These are phyloP conservation scores for Lenzites betulinus DNA, from an alignment of 768 basidiomycete species.

Conservation along the genomic window DNA sequence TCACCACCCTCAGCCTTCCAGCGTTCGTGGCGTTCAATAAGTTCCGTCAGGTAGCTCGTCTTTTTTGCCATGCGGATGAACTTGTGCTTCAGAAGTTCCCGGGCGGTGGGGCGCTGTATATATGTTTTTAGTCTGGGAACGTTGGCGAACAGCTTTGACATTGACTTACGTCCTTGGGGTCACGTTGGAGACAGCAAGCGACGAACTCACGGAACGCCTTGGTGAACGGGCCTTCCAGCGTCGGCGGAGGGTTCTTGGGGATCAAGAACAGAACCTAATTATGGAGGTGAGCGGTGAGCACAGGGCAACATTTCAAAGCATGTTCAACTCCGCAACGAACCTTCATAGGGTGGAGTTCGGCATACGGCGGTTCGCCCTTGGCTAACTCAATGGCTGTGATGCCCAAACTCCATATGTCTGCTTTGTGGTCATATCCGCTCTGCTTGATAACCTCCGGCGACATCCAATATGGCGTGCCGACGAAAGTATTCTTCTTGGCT, in stretches of 20 bases:
- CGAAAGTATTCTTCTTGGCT: conserved; percentile 97
- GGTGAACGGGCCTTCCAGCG: conserved; percentile 87
- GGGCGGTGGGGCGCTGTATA: conserved; percentile 86
- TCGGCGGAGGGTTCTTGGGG: conserved; percentile 95
- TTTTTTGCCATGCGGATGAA: conserved; percentile 96
- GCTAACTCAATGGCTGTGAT: conserved; percentile 98
- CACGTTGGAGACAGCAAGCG: conserved; percentile 87
- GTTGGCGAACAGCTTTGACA: not conserved
- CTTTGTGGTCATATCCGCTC: conserved; percentile 98
- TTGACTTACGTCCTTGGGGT: conserved; percentile 80
- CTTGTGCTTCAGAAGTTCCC: conserved; percentile 93
- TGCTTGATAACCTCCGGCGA: conserved; percentile 99
- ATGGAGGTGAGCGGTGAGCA: not conserved
- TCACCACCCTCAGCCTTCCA: conserved; percentile 92
- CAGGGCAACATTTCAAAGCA: not conserved
- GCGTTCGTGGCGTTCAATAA: conserved; percentile 92
- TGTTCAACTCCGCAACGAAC: conserved; percentile 44
- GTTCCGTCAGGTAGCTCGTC: conserved; percentile 89
- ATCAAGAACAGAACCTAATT: conserved; percentile 92
- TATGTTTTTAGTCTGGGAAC: conserved; percentile 4
- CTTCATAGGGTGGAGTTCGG: conserved; percentile 99
- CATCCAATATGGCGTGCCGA: conserved; percentile 99
- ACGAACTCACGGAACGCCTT: conserved; percentile 96
- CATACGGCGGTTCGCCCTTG: conserved; percentile 97
- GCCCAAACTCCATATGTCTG: conserved; percentile 98